These are phyloP conservation scores for Brassica rapa DNA, from an alignment of 345 rosid genomes.

Conservation along the genomic window DNA sequence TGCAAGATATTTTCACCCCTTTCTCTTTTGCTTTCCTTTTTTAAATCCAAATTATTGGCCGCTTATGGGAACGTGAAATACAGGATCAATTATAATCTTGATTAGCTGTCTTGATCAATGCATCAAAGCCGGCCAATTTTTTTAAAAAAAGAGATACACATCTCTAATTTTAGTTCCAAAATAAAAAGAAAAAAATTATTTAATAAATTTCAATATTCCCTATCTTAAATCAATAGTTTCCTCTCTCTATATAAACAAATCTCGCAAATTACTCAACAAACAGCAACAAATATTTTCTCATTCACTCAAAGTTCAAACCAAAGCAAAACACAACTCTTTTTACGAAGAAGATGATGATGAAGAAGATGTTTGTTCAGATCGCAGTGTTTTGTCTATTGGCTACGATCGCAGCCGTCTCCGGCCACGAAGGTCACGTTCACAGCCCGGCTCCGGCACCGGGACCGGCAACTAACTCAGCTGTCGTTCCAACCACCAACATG, in stretches of 20 bases:
- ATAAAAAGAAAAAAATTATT: not conserved
- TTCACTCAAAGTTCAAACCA: conserved; percentile 12
- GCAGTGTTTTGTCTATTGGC: conserved; percentile 35
- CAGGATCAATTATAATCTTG: conserved; percentile 25
- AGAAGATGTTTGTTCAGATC: conserved; percentile 41
- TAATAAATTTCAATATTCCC: conserved; percentile 12
- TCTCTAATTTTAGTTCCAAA: conserved; percentile 14
- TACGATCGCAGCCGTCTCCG: conserved; percentile 32
- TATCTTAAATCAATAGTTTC: not conserved
- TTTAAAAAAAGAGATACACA: conserved; percentile 15
- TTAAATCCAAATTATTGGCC: conserved; percentile 4
- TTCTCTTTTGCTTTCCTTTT: not conserved
- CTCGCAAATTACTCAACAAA: conserved; percentile 20
- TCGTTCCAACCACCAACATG: conserved; percentile 34
- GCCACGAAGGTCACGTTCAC: conserved; percentile 35
- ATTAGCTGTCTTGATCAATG: conserved; percentile 33
- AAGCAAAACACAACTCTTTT: not conserved
- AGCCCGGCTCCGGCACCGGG: conserved; percentile 33
- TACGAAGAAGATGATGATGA: conserved; percentile 23
- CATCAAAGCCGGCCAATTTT: conserved; percentile 32
- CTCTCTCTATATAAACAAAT: conserved; percentile 20
- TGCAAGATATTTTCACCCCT: conserved; percentile 9
- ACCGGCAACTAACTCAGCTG: conserved; percentile 22
- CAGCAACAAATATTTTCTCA: conserved; percentile 20
- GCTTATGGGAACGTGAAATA: conserved; percentile 22